A percentile compares a stretch with the other conserved stretches of the same genome.
phyloP scores from a whole-genome alignment of 164 flowering plant species.

The Platanus orientalis region DNA sequence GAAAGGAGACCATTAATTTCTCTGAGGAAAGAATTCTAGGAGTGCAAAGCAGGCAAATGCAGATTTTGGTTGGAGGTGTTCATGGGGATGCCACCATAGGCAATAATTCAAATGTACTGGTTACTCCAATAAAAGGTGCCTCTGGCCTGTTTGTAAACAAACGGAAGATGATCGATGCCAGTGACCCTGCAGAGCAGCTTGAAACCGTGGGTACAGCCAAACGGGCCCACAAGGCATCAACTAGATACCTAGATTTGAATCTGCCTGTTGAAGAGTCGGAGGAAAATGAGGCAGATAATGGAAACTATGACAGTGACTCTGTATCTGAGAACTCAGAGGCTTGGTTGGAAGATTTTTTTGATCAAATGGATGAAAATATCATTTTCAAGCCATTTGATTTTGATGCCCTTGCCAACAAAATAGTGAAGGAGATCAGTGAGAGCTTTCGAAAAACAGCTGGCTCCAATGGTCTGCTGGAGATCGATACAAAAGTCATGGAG shows the following conservation, averaged over 20 bases:
- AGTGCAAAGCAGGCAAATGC: constrained; percentile 45
- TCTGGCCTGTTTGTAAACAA: constrained; percentile 31
- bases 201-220: constrained; percentile 32
- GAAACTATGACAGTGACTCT: constrained; percentile 27
- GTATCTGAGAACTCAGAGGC: constrained; percentile 34
- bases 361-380: constrained; percentile 37
- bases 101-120: constrained; percentile 11
- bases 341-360: constrained; percentile 64
- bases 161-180: constrained; percentile 40
- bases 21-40: constrained; percentile 52
- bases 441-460: constrained; percentile 36
- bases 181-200: constrained; percentile 8
- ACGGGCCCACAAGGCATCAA: constrained; percentile 38
- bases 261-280: constrained; percentile 62
- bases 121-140: constrained; percentile 3
- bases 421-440: constrained; percentile 28
- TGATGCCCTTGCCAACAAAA: constrained; percentile 46
- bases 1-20: constrained; percentile 22
- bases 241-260: constrained; percentile 61
- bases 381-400: constrained; percentile 67
- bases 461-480: constrained; percentile 42
- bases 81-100: constrained; percentile 4
- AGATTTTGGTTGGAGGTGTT: constrained; percentile 34
- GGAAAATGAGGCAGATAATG: constrained; percentile 18
- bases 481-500: constrained; percentile 57